A percentile compares a stretch with the other conserved stretches of the same genome.
Evolutionary conservation across 2,329 filamentous ascomycete species (phyloP).

Genomic region (Aspergillus carbonarius): DNA sequence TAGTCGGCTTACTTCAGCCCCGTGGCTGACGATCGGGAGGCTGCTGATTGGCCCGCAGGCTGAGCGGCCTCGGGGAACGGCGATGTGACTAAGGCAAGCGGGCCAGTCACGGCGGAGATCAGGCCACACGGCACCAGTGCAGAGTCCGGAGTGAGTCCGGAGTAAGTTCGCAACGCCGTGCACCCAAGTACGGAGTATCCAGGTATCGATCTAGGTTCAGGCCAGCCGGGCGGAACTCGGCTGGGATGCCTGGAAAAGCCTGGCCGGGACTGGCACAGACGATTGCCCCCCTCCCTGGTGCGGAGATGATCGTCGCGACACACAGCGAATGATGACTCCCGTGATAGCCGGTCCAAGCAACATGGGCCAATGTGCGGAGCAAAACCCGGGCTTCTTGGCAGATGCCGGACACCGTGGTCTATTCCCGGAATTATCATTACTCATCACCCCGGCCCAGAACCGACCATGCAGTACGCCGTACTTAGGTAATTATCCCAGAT

Average conservation of each 20-base stretch:
- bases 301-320: too few relatives aligned
- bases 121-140: neutral
- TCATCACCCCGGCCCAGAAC: neutral
- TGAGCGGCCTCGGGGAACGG: neutral
- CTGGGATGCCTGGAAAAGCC: too few relatives aligned
- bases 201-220: too few relatives aligned
- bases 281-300: too few relatives aligned
- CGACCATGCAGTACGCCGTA: neutral
- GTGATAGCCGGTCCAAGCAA: too few relatives aligned
- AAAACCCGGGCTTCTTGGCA: neutral
- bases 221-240: too few relatives aligned
- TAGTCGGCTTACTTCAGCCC: conserved; percentile 8
- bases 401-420: neutral
- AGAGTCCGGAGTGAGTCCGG: too few relatives aligned
- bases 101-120: neutral
- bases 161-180: too few relatives aligned
- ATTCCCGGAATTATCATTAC: neutral
- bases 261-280: too few relatives aligned
- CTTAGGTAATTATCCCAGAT: neutral
- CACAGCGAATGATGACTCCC: too few relatives aligned
- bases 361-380: too few relatives aligned
- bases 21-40: conserved; percentile 13
- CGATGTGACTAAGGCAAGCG: neutral
- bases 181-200: too few relatives aligned
- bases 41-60: conserved; percentile 21